A percentile compares a stretch with the other conserved stretches of the same genome.
These are phyloP conservation scores for Daldinia bambusicola DNA, from an alignment of 495 filamentous ascomycete genomes.

Conservation along the genomic window DNA sequence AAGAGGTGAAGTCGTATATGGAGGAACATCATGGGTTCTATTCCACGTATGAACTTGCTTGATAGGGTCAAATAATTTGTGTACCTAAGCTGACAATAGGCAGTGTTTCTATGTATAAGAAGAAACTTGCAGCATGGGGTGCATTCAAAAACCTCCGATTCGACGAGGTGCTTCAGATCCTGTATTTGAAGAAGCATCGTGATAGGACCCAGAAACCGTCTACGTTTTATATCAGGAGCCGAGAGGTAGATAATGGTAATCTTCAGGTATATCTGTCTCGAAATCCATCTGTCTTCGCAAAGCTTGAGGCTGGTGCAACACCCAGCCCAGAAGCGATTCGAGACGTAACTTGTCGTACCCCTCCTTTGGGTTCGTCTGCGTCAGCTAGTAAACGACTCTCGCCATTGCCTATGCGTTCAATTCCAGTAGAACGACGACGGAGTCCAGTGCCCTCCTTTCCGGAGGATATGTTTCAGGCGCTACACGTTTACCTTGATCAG, in stretches of 20 bases:
- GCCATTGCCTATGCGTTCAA: conserved; percentile 1
- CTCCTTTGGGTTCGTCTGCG: conserved; percentile 18
- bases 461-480: conserved; percentile 38
- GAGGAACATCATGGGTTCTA: conserved; percentile 47
- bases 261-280: conserved; percentile 49
- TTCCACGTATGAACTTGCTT: conserved; percentile 44
- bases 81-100: conserved; percentile 24
- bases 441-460: conserved; percentile 31
- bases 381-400: conserved; percentile 3
- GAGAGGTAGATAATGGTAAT: conserved; percentile 43
- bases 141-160: conserved; percentile 49
- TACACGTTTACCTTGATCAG: conserved; percentile 35
- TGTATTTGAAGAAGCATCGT: conserved; percentile 44
- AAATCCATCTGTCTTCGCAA: conserved; percentile 47
- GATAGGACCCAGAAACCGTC: conserved; percentile 43
- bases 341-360: conserved; percentile 47
- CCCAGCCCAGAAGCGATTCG: conserved; percentile 45
- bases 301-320: conserved; percentile 41
- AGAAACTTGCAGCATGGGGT: conserved; percentile 46
- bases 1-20: conserved; percentile 48
- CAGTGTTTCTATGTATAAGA: conserved; percentile 50
- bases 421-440: conserved; percentile 21
- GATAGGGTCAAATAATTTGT: background rate
- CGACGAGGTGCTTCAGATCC: conserved; percentile 49
- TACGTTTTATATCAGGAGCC: conserved; percentile 45